Base-by-base conservation (phyloP, 139 green algal species). In the Gonium pectorale region DNA sequence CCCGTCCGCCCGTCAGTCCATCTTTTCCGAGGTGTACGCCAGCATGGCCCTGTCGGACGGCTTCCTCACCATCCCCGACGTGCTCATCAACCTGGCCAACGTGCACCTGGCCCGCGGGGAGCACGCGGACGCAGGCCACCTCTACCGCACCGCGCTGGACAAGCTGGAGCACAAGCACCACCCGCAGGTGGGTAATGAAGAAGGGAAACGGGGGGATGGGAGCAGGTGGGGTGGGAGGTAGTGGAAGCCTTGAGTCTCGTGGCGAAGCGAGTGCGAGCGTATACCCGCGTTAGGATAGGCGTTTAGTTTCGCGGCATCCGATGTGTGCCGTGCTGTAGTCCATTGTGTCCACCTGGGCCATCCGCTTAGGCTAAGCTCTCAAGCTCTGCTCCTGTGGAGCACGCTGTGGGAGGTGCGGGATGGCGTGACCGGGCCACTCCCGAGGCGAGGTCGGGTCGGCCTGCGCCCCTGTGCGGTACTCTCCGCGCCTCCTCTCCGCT, bases 81-180 rank as follows among this genome's bases (percentile, higher is more conserved):
- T 92, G 41, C 92, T 89, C 78, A 89, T 94, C 63, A 97, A 97
- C 80, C 87, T 97, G 43, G 96, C 92, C 46, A 94, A 95, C 73
- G 80, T 97, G 6, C 89, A 92, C 54, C 86, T 99, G 66, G 96
- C 88, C 0, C 56, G 69, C 29, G n/a, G 86, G 79, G 88, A 91
- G 44, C 88, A 91, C 66, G 46, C 69, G 5, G 73, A 82, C 35
- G 95, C 95, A 27, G 81, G 95, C 17, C 86, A 95, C 83, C 87
- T 94, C 77, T 98, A 97, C 88, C 69, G 87, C 9, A 90, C 92
- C 27, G 90, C 90, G 3, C 86, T 95, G 86, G 88, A 89, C 41
- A 92, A 91, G 81, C 91, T 92, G 70, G 90, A 87, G 51, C 75
- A 91, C 41, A 87, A 86, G 62, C 89, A 90, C 40, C 73, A 94